Evolutionary conservation across 2,329 filamentous ascomycete genomes (phyloP).

Genomic region (Boeremia exigua): DNA sequence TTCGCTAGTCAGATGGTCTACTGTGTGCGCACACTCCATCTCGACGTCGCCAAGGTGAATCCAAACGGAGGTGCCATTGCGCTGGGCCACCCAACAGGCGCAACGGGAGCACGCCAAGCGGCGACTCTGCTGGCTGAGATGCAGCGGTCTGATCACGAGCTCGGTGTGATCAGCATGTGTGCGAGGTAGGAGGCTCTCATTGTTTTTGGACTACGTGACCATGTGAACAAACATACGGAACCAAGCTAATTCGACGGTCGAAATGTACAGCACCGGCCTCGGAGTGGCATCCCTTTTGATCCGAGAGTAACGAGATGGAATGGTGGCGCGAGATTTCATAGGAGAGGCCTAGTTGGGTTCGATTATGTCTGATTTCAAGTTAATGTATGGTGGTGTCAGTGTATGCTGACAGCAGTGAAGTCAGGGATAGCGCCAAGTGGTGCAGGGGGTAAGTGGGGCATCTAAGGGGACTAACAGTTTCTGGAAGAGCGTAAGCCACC

Average conservation of each 20-base stretch:
- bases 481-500: neutral
- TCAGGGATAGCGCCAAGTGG: neutral
- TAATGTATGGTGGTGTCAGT: neutral
- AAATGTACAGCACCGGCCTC: neutral
- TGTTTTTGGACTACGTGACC: neutral
- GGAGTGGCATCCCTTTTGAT: neutral
- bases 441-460: neutral
- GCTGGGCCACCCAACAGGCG: constrained; percentile 78
- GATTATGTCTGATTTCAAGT: neutral
- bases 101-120: constrained; percentile 78
- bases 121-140: constrained; percentile 78
- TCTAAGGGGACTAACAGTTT: neutral
- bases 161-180: constrained; percentile 92
- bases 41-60: constrained; percentile 80
- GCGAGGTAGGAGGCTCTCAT: constrained; percentile 23
- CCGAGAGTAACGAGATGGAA: neutral
- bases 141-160: constrained; percentile 70
- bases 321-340: neutral
- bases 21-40: constrained; percentile 70
- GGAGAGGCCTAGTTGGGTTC: neutral
- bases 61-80: constrained; percentile 81
- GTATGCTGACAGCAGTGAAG: neutral
- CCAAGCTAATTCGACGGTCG: neutral
- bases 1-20: constrained; percentile 98
- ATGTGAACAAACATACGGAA: neutral